These are phyloP conservation scores for Thelonectria discophora DNA, from an alignment of 2,329 filamentous ascomycete genomes.

Conservation along the genomic window DNA sequence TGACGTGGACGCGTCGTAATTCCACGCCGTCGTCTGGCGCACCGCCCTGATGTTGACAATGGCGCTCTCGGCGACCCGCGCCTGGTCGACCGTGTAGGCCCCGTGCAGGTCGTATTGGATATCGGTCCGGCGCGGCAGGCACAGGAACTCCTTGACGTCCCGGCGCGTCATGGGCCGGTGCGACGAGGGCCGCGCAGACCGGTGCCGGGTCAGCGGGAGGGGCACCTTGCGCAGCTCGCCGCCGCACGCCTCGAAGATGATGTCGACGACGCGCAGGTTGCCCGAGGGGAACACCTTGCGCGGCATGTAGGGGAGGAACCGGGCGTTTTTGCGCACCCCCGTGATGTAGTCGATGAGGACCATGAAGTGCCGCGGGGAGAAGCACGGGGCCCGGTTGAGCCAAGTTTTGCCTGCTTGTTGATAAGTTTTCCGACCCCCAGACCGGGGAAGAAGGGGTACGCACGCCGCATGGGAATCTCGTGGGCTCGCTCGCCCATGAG, in stretches of 20 bases:
- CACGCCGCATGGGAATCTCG: neutral
- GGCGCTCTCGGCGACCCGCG: neutral
- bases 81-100: neutral
- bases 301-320: neutral
- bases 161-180: neutral
- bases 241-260: neutral
- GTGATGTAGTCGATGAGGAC: neutral
- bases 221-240: neutral
- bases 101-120: neutral
- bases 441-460: neutral
- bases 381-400: neutral
- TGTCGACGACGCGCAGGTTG: neutral
- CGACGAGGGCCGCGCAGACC: neutral
- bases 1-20: neutral
- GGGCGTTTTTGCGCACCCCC: neutral
- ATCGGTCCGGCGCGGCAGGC: neutral
- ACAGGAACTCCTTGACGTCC: neutral
- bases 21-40: neutral
- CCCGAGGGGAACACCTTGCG: neutral
- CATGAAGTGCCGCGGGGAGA: neutral
- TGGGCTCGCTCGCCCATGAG: neutral
- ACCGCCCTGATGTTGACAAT: neutral
- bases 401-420: neutral
- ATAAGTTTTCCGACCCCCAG: neutral
- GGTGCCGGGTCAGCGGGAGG: neutral